phyloP scores from a whole-genome alignment of 495 filamentous ascomycete species.

The Penicillium turbatum region DNA sequence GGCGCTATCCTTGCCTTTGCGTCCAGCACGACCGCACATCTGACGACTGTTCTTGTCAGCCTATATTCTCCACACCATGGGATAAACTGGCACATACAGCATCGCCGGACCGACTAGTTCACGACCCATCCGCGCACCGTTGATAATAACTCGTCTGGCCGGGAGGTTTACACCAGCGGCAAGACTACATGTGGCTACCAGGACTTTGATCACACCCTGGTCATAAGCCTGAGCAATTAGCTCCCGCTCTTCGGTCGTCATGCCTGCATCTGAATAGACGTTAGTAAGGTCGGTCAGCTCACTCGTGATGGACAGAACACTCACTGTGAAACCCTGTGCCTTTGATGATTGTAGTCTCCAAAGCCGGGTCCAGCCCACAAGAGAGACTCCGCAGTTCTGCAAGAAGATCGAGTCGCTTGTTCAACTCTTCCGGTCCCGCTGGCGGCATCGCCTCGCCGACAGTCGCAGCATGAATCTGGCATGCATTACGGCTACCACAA shows the following conservation, averaged over 20 bases:
- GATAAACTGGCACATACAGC: conserved; percentile 45
- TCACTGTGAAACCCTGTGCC: conserved; percentile 77
- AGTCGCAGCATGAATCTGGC: conserved; percentile 59
- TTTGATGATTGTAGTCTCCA: conserved; percentile 58
- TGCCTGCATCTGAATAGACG: conserved; percentile 54
- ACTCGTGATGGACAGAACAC: conserved; percentile 12
- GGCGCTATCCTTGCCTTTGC: conserved; percentile 76
- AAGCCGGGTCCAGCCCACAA: conserved; percentile 62
- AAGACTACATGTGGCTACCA: conserved; percentile 78
- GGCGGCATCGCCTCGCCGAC: conserved; percentile 60
- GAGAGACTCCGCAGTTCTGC: conserved; percentile 62
- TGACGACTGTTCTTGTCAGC: conserved; percentile 52
- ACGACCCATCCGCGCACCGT: conserved; percentile 72
- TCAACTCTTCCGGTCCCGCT: conserved; percentile 45
- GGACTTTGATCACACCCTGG: conserved; percentile 61
- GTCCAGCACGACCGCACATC: conserved; percentile 79
- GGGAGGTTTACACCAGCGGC: conserved; percentile 81
- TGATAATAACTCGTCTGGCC: conserved; percentile 73
- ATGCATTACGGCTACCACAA: conserved; percentile 63
- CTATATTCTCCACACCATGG: neutral
- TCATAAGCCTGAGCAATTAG: conserved; percentile 71
- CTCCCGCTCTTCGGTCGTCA: conserved; percentile 78
- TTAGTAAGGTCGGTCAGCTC: conserved; percentile 3
- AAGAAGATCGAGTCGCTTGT: conserved; percentile 61
- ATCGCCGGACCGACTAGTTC: conserved; percentile 74